Evolutionary conservation across 2,329 filamentous ascomycete genomes (phyloP).

Genomic region (Alternaria gansuensis): DNA sequence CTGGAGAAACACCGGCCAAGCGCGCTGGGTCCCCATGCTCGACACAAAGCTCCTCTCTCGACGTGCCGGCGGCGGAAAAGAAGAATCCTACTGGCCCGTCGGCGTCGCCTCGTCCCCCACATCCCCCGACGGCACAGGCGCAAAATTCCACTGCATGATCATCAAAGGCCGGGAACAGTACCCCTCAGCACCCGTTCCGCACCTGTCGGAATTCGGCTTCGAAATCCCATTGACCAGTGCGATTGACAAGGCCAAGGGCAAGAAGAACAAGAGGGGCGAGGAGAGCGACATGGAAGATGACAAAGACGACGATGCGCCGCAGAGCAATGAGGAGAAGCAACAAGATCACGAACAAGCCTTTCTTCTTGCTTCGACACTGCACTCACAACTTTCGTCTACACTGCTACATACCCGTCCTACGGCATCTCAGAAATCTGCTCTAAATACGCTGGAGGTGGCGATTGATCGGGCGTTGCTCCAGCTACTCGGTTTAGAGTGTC

Average conservation of each 20-base stretch:
- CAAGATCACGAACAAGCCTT: constrained; percentile 80
- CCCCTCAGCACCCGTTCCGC: constrained; percentile 82
- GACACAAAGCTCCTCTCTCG: constrained; percentile 87
- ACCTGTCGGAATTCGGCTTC: constrained; percentile 94
- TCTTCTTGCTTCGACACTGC: constrained; percentile 75
- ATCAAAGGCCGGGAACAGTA: constrained; percentile 94
- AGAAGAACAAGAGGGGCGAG: constrained; percentile 45
- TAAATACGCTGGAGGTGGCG: constrained; percentile 79
- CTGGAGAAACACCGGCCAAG: constrained; percentile 86
- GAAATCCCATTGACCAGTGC: constrained; percentile 77
- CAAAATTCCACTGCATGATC: constrained; percentile 98
- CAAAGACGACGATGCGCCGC: constrained; percentile 41
- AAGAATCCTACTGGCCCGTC: constrained; percentile 93
- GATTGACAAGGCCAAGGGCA: constrained; percentile 46
- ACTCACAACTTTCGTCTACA: constrained; percentile 78
- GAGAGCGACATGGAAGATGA: constrained; percentile 41
- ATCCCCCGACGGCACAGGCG: constrained; percentile 74
- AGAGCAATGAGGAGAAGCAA: constrained; percentile 57
- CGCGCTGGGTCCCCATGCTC: constrained; percentile 89
- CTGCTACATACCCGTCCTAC: constrained; percentile 72
- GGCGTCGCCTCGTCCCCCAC: constrained; percentile 77
- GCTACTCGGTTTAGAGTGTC: constrained; percentile 87
- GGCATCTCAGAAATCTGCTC: constrained; percentile 69
- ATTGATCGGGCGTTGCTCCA: constrained; percentile 91
- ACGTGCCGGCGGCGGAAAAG: constrained; percentile 82